Evolutionary conservation across 345 rosid species (phyloP).

Genomic region (Clausena lansium): DNA sequence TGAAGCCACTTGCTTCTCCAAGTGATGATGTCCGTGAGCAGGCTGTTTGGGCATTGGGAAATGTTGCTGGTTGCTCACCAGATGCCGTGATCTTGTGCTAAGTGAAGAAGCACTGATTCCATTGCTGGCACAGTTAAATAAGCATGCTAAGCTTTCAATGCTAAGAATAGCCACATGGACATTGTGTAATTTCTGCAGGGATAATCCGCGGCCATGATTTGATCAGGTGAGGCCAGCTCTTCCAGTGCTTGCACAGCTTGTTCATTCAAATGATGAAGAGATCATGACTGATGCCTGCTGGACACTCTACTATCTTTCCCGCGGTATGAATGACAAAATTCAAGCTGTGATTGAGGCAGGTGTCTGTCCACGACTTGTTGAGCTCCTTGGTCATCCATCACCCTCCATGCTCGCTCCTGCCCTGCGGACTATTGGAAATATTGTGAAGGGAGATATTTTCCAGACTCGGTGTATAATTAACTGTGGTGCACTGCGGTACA

Average conservation of each 20-base stretch:
- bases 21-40: conserved; percentile 35
- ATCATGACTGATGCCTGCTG: no score
- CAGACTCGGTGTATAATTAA: conserved; percentile 79
- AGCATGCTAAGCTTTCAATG: conserved; percentile 88
- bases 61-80: conserved; percentile 91
- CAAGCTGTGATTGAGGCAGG: no score
- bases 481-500: conserved; percentile 68
- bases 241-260: no score
- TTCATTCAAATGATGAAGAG: no score
- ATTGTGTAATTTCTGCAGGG: not conserved
- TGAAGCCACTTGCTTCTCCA: no score
- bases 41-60: conserved; percentile 96
- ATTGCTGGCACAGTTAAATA: conserved; percentile 65
- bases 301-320: no score
- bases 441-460: conserved; percentile 82
- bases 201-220: fast-evolving
- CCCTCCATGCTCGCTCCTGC: conserved; percentile 91
- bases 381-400: conserved; percentile 46
- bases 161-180: conserved; percentile 96
- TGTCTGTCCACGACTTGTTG: no score
- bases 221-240: no score
- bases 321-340: no score
- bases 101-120: conserved; percentile 59
- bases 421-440: conserved; percentile 86
- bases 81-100: conserved; percentile 33